These are phyloP conservation scores for Talaromyces sp. DNA, from an alignment of 2,329 filamentous ascomycete species.

Conservation along the genomic window DNA sequence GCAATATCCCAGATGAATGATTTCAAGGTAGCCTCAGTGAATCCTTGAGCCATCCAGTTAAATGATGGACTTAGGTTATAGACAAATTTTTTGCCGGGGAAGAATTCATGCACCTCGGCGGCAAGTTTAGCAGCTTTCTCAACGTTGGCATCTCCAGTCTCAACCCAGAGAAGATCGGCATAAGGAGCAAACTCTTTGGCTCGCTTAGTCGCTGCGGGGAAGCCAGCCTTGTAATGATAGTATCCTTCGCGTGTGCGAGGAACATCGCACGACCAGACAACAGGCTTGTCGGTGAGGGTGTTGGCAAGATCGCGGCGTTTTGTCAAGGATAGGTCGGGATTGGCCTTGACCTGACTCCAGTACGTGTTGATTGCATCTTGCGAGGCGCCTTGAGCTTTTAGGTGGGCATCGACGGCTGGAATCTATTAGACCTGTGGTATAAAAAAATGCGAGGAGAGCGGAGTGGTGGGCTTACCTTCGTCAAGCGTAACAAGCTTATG, in stretches of 20 bases:
- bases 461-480: slow-evolving; percentile 52
- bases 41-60: slow-evolving; percentile 97
- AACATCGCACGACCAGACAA: slow-evolving; percentile 86
- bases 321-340: slow-evolving; percentile 71
- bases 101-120: slow-evolving; percentile 62
- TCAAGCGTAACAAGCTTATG: slow-evolving; percentile 87
- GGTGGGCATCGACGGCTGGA: slow-evolving; percentile 66
- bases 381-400: slow-evolving; percentile 60
- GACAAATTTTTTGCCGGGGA: slow-evolving; percentile 81
- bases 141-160: slow-evolving; percentile 86
- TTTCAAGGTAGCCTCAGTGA: slow-evolving; percentile 73
- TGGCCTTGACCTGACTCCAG: slow-evolving; percentile 53
- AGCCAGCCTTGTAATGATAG: slow-evolving; percentile 57
- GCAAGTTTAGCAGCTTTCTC: slow-evolving; percentile 70
- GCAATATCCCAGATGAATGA: slow-evolving; percentile 97
- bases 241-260: slow-evolving; percentile 83
- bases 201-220: slow-evolving; percentile 84
- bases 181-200: slow-evolving; percentile 87
- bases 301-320: slow-evolving; percentile 69
- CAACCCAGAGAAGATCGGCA: slow-evolving; percentile 93
- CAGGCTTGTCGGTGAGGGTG: slow-evolving; percentile 59
- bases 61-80: slow-evolving; percentile 97
- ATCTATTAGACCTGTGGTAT: background rate
- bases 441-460: background rate
- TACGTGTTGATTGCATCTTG: slow-evolving; percentile 64